Conservation (phyloP, 2,329 filamentous ascomycete genomes). For the Fusarium mundagurra region DNA sequence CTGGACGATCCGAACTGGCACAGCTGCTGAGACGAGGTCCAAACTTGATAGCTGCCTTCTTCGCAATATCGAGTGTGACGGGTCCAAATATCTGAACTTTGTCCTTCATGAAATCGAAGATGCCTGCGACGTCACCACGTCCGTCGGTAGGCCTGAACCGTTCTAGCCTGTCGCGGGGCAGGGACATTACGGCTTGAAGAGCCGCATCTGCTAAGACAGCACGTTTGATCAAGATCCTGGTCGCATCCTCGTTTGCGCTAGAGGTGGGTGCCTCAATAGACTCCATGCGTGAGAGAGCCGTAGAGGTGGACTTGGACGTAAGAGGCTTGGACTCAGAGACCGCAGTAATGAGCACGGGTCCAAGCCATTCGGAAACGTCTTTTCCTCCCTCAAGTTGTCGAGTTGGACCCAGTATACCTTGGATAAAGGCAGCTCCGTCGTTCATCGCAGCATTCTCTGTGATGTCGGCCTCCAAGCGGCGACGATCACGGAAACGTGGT, state of each 20-base stretch:
- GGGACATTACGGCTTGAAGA: not conserved
- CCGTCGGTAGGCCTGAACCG: not conserved
- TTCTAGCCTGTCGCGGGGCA: not conserved
- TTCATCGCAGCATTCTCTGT: not conserved
- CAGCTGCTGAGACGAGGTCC: not conserved
- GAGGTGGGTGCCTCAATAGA: not conserved
- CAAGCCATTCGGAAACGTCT: constrained; percentile 12
- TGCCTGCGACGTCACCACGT: not conserved
- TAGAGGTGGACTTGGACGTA: not conserved
- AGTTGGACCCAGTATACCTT: constrained; percentile 12
- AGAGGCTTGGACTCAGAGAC: not conserved
- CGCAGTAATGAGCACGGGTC: constrained; percentile 4
- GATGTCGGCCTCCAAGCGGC: not conserved
- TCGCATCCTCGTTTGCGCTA: not conserved
- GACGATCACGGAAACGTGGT: not conserved
- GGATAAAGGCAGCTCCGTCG: not conserved
- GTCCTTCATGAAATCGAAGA: not conserved
- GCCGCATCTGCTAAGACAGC: not conserved
- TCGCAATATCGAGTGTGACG: not conserved
- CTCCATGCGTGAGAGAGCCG: not conserved
- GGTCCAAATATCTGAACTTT: not conserved
- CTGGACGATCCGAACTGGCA: not conserved
- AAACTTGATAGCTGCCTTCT: not conserved
- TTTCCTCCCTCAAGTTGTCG: constrained; percentile 15
- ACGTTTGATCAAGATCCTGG: not conserved